Base-by-base conservation (phyloP, 257 asterid species). In the Plantago major region DNA sequence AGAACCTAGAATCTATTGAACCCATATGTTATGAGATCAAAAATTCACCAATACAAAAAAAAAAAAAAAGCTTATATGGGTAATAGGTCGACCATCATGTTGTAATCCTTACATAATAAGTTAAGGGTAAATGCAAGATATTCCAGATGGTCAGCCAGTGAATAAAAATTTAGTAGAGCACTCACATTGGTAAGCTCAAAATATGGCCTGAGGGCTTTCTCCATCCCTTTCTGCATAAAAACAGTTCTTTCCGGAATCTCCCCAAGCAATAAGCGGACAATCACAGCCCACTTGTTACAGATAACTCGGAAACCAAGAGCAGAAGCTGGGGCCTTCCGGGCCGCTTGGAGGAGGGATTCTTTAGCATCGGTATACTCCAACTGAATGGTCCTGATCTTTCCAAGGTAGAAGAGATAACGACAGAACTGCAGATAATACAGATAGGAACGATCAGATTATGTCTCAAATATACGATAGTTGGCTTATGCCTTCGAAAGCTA, bases 221-320 rank as follows among this genome's bases (percentile, higher is more conserved):
- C 96, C 98, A 90, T 88, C 51, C 96, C 96, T 74, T 86, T 88
- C 80, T 90, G 96, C 96, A 90, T 85, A 76, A 90, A 85, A 68
- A 84, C 88, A 37, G 96, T 90, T 73, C 98, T 81, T 71, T 90
- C 98, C 13, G 98, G 96, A 64, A 88, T 88, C 83, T 90, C 98
- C 56, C 98, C 98, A 46, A 90, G 96, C 72, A 90, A 81, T 63
- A 90, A 73, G 17, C 98, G 95, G 44, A 90, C 96, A 50, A 88
- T 82, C 61, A 90, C 89, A 58, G 98, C 96, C 96, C 98, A 90
- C 71, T 88, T 90, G 64, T 86, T 90, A 83, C 98, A 90, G 59
- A 72, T 85, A 64, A 85, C 76, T 48, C 95, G 83, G 73, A 90
- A 88, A 62, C 92, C 90, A 64, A 88, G 84, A 69, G 98, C 96